Evolutionary conservation across 1,284 basidiomycete species (phyloP).

Genomic region (Ustilago trichophora): DNA sequence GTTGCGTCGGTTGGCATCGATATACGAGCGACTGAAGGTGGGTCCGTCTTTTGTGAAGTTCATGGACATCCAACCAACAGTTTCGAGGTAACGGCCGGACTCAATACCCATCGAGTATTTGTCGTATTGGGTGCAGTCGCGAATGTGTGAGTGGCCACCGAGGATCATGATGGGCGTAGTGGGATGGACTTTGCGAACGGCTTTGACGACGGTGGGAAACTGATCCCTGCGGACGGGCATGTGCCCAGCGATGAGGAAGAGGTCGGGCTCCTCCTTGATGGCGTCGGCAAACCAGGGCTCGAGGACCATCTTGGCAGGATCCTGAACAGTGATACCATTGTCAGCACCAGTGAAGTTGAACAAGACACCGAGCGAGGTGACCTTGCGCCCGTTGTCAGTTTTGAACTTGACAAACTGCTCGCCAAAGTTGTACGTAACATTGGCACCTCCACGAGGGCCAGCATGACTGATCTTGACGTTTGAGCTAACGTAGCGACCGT

Average conservation of each 20-base stretch:
- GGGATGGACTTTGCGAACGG: constrained; percentile 56
- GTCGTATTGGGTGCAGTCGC: constrained; percentile 59
- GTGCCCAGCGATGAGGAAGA: constrained; percentile 61
- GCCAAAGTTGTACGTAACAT: constrained; percentile 48
- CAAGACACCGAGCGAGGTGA: constrained; percentile 52
- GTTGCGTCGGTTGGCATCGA: constrained; percentile 69
- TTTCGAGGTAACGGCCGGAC: constrained; percentile 59
- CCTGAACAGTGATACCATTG: constrained; percentile 52
- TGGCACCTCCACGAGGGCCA: constrained; percentile 15
- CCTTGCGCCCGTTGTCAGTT: constrained; percentile 31
- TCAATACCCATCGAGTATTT: constrained; percentile 55
- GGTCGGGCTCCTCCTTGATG: constrained; percentile 49
- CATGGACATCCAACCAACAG: constrained; percentile 43
- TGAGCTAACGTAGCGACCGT: constrained; percentile 51
- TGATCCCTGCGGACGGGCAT: constrained; percentile 59
- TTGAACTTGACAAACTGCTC: constrained; percentile 51
- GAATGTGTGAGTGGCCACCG: constrained; percentile 63
- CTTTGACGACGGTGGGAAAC: constrained; percentile 51
- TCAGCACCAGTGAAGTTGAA: constrained; percentile 60
- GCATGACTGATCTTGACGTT: constrained; percentile 55
- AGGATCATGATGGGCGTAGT: constrained; percentile 55
- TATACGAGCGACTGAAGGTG: constrained; percentile 67
- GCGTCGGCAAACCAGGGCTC: constrained; percentile 61
- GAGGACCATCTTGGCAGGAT: constrained; percentile 53
- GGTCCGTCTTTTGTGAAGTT: constrained; percentile 53